Evolutionary conservation across 148 eudicot genomes (phyloP).

Genomic region (Pouteria glomerata): DNA sequence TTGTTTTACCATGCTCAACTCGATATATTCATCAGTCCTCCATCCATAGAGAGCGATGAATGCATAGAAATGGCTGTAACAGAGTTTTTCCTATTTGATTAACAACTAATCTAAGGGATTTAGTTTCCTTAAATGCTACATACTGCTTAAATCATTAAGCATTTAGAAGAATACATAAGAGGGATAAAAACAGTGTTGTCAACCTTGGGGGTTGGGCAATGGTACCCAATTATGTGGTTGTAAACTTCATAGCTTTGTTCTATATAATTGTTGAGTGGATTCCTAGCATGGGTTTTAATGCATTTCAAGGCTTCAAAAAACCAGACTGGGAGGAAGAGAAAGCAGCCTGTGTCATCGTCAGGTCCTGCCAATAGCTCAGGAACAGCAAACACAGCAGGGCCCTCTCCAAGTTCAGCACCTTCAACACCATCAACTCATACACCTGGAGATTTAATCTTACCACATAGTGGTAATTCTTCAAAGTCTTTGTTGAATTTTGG

Average conservation of each 20-base stretch:
- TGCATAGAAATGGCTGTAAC: no score
- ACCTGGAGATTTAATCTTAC: constrained; percentile 81
- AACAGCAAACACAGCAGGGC: constrained; percentile 94
- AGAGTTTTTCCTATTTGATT: no score
- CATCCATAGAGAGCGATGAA: no score
- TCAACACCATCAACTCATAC: constrained; percentile 97
- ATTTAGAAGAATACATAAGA: neutral
- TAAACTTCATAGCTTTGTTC: constrained; percentile 43
- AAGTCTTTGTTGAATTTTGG: constrained; percentile 79
- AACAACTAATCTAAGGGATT: neutral
- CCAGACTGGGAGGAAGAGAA: constrained; percentile 89
- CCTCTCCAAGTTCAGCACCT: constrained; percentile 93
- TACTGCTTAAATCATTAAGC: neutral
- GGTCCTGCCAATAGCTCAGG: constrained; percentile 98
- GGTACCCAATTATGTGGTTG: neutral
- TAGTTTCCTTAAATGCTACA: neutral
- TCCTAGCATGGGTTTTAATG: constrained; percentile 28
- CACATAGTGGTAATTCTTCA: constrained; percentile 51
- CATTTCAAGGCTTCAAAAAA: constrained; percentile 56
- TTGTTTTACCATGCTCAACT: no score
- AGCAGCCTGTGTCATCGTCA: constrained; percentile 86
- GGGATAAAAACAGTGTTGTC: no score
- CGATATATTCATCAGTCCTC: no score
- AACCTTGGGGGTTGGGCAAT: constrained; percentile 12
- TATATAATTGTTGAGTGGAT: constrained; percentile 35